A percentile compares a stretch with the other conserved stretches of the same genome.
These are phyloP conservation scores for Yamadazyma dushanensis DNA, from an alignment of 1,139 yeast species.

Conservation along the genomic window DNA sequence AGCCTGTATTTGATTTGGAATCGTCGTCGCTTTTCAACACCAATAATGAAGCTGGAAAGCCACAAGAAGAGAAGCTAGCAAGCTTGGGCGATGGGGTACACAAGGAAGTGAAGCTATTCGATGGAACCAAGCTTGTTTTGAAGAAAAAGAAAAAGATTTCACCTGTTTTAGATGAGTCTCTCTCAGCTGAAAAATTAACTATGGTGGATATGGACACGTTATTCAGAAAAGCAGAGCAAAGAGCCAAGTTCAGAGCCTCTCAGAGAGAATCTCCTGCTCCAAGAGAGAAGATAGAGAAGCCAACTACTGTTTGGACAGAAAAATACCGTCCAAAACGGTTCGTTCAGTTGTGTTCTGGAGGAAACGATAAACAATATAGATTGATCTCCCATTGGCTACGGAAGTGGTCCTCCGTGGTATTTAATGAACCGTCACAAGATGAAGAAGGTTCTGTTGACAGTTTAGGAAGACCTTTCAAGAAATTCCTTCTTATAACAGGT, in stretches of 20 bases:
- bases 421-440: constrained; percentile 34
- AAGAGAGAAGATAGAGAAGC: constrained; percentile 6
- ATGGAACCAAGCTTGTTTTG: constrained; percentile 24
- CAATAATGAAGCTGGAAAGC: too few relatives aligned
- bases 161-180: constrained; percentile 7
- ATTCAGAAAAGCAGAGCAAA: constrained; percentile 28
- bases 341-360: constrained; percentile 62
- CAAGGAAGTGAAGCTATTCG: constrained; percentile 7
- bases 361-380: constrained; percentile 81
- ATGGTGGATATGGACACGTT: constrained; percentile 33
- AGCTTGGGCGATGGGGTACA: too few relatives aligned
- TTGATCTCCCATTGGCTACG: constrained; percentile 73
- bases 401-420: constrained; percentile 76
- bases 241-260: constrained; percentile 23
- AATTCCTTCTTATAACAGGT: constrained; percentile 76
- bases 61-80: too few relatives aligned
- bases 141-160: constrained; percentile 16
- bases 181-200: constrained; percentile 12
- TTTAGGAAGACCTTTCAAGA: constrained; percentile 68
- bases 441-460: constrained; percentile 44
- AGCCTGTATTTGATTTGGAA: too few relatives aligned
- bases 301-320: constrained; percentile 51
- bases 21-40: too few relatives aligned
- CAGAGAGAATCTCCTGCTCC: constrained; percentile 12
- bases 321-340: constrained; percentile 79